Base-by-base conservation (phyloP, 2,329 filamentous ascomycete species). In the Stachybotrys elegans region DNA sequence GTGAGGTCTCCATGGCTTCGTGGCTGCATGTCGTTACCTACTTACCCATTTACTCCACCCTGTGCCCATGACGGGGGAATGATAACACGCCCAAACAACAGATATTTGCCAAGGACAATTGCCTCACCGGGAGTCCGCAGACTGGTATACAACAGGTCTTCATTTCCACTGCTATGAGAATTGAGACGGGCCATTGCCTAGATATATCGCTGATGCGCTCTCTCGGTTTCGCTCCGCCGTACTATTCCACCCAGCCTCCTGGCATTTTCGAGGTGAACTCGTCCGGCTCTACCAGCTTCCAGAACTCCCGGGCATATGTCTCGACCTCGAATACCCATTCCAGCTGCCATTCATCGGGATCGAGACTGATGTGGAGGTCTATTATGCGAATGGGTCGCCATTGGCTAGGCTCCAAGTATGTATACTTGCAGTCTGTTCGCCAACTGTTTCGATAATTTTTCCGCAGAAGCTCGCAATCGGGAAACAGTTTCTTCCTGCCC, bases 241-340 rank as follows among this genome's bases (percentile, higher is more conserved):
- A n/a, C n/a, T 7, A 40, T 2, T 59, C 57, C 13, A 56, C 29
- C 59, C 59, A 61, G 1, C 49, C 47, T 1, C 58, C 57, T 16
- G 57, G 58, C 54, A 61, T 59, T 1, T n/a, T n/a, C n/a, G n/a
- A n/a, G n/a, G 14, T 6, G 0, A 8, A 2, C 3, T 14, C 13
- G 5, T 48, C 39, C 3, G 34, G 42, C 9, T 57, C 54, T 3
- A 58, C 7, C 35, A 44, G 4, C 8, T 25, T 3, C 59, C 59
- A 61, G 8, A 62, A 61, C 13, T 62, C 37, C 2, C 19, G 35
- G 0, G 59, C 58, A 49, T 57, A 53, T 13, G 34, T 51, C 19
- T 61, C 59, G 38, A 52, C 58, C 35, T 61, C 59, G 0, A 49
- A 46, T 0, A 20, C 54, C 59, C 59, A 61, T 21, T 31, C 3